Conservation (phyloP, 1,284 basidiomycete species). For the Athelia psychrophila region DNA sequence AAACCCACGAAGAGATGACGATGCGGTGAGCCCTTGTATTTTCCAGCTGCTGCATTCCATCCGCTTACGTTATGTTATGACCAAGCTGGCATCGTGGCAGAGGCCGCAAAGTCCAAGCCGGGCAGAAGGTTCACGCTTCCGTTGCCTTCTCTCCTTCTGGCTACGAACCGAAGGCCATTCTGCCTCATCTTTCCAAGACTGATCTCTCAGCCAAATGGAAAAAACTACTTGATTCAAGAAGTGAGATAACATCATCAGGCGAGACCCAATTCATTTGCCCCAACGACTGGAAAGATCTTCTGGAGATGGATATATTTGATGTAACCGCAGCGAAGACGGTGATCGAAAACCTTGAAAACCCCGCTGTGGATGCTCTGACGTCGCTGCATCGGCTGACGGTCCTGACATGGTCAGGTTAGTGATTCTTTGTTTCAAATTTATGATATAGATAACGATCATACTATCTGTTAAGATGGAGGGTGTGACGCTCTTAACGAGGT, state of each 20-base stretch:
- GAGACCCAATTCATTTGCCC: background rate
- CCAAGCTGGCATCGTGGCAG: background rate
- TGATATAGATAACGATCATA: too few relatives aligned
- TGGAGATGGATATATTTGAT: slow-evolving; percentile 1
- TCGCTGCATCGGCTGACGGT: too few relatives aligned
- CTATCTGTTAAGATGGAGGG: too few relatives aligned
- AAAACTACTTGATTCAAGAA: background rate
- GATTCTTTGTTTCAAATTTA: too few relatives aligned
- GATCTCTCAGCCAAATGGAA: background rate
- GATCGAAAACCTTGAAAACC: background rate
- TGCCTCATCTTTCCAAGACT: background rate
- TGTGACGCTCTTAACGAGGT: too few relatives aligned
- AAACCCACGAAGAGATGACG: background rate
- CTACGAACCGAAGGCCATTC: background rate
- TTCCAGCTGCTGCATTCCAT: background rate
- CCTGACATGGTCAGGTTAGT: too few relatives aligned
- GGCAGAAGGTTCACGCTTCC: slow-evolving; percentile 6
- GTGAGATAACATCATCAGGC: background rate
- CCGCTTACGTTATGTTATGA: background rate
- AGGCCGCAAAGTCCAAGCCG: slow-evolving; percentile 3
- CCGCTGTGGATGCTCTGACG: too few relatives aligned
- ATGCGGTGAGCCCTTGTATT: background rate
- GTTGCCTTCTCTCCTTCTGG: slow-evolving; percentile 1
- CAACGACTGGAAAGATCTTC: background rate
- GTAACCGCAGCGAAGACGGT: background rate